Base-by-base conservation (phyloP, 495 filamentous ascomycete species). In the Tuber microsphaerosporum region DNA sequence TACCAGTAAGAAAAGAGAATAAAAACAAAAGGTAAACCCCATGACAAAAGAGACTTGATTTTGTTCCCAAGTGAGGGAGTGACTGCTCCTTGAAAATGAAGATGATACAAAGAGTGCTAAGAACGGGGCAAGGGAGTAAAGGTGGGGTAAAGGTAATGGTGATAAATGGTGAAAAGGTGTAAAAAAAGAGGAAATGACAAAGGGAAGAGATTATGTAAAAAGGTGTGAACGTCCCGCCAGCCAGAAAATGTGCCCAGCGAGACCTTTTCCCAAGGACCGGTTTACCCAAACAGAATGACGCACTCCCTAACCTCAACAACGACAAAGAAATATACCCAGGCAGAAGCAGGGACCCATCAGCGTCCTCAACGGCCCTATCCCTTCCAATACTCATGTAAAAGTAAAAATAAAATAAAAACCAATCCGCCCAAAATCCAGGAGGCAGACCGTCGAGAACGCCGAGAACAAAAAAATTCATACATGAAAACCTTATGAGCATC, bases 401-500 rank as follows among this genome's bases (percentile, higher is more conserved):
- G 42, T 31, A 69, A 22, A 48, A 70, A 22, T 43, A 68, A 72
- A 45, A 45, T 42, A 48, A 73, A 74, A 68, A 76, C 78, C 71
- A 79, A 77, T 71, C 77, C 61, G 65, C 70, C 76, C 61, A 75
- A 69, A 75, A 46, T 46, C 70, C 70, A 41, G 45, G 70, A 72
- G 70, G 39, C n/a, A 72, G 45, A 72, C 70, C 45, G 22, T 72
- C 43, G 51, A 56, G 74, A 71, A 31, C 46, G 41, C n/a, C 56
- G 37, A 56, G 45, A 75, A 75, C 70, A 46, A 70, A 75, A 75
- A 75, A 75, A n/a, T n/a, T 31, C 68, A 48, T 39, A 39, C 73
- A 74, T 37, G 31, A 61, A 45, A 42, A n/a, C 43, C 51, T 41
- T 56, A 31, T 26, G 26, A 39, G 22, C 22, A 72, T 46, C 44